phyloP scores from a whole-genome alignment of 208 protist genomes.

The Crithidia acanthocephali region DNA sequence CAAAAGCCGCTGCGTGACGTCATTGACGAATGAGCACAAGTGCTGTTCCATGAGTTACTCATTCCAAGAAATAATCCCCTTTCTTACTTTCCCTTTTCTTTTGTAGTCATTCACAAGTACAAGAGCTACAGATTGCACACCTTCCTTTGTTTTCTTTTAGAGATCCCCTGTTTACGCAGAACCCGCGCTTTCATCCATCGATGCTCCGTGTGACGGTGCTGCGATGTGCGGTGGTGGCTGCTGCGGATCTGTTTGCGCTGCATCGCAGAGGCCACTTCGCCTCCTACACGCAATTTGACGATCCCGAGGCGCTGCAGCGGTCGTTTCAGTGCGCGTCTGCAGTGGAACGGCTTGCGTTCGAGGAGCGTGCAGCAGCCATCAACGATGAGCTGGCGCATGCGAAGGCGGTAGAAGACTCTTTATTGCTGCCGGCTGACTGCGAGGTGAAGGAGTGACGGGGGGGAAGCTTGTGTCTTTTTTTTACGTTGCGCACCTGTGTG shows the following conservation, averaged over 20 bases:
- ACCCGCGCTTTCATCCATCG: too few species aligned
- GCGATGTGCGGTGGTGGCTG: slow-evolving; percentile 5
- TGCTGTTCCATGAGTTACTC: too few species aligned
- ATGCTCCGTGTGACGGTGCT: background rate
- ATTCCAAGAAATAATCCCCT: too few species aligned
- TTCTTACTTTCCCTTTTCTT: background rate
- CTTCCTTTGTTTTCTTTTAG: too few species aligned
- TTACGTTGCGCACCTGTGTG: too few species aligned
- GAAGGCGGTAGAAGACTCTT: slow-evolving; percentile 17
- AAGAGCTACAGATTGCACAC: too few species aligned
- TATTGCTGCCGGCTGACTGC: background rate
- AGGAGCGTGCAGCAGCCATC: slow-evolving; percentile 39
- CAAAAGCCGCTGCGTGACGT: too few species aligned
- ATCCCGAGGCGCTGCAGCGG: slow-evolving; percentile 19
- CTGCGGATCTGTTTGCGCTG: slow-evolving; percentile 55
- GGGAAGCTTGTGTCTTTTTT: background rate
- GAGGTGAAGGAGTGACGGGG: background rate
- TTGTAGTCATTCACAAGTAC: too few species aligned
- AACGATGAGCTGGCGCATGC: slow-evolving; percentile 16
- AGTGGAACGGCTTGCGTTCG: slow-evolving; percentile 23
- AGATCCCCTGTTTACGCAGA: too few species aligned
- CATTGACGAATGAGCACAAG: too few species aligned
- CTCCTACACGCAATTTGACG: slow-evolving; percentile 32
- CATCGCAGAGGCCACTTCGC: slow-evolving; percentile 28
- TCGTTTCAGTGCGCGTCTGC: slow-evolving; percentile 34